These are phyloP conservation scores for Solanum rostratum DNA, from an alignment of 257 asterid species.

Conservation along the genomic window DNA sequence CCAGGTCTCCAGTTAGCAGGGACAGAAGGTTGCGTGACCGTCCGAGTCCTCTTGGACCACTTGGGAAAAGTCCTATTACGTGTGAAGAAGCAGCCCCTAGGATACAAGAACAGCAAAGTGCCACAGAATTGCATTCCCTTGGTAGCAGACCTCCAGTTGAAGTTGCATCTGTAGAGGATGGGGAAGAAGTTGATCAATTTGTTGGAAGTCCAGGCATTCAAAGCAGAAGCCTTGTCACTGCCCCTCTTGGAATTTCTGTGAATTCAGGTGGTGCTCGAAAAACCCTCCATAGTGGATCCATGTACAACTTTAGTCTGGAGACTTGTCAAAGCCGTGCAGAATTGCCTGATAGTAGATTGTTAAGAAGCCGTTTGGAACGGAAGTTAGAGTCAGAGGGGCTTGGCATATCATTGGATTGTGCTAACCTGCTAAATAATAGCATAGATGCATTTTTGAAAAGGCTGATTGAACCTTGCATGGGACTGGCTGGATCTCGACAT, in stretches of 20 bases:
- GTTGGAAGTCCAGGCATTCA: conserved; percentile 32
- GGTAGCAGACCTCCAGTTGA: conserved; percentile 66
- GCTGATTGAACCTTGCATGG: conserved; percentile 55
- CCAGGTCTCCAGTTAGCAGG: conserved; percentile 46
- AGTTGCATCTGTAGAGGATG: conserved; percentile 53
- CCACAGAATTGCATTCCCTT: conserved; percentile 57
- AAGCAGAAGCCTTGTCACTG: conserved; percentile 51
- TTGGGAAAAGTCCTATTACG: conserved; percentile 57
- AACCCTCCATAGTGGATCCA: conserved; percentile 16
- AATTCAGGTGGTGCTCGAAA: conserved; percentile 21
- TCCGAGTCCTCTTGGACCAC: conserved; percentile 79
- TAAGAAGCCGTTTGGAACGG: conserved; percentile 43
- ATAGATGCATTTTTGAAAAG: conserved; percentile 59
- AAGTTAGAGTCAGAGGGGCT: conserved; percentile 58
- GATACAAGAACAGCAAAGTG: conserved; percentile 63
- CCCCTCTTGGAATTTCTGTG: conserved; percentile 67
- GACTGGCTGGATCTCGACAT: conserved; percentile 28
- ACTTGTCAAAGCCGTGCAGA: conserved; percentile 31
- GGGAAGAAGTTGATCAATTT: conserved; percentile 88
- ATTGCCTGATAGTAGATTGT: conserved; percentile 49
- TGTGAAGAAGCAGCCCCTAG: conserved; percentile 49
- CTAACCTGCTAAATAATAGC: conserved; percentile 49
- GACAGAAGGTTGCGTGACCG: conserved; percentile 64
- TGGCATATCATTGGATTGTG: conserved; percentile 55
- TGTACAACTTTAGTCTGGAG: neutral